Percentiles rank a stretch among this genome's conserved stretches.
phyloP scores from a whole-genome alignment of 352 stramenopile species.

The Globisporangium paroecandrum region DNA sequence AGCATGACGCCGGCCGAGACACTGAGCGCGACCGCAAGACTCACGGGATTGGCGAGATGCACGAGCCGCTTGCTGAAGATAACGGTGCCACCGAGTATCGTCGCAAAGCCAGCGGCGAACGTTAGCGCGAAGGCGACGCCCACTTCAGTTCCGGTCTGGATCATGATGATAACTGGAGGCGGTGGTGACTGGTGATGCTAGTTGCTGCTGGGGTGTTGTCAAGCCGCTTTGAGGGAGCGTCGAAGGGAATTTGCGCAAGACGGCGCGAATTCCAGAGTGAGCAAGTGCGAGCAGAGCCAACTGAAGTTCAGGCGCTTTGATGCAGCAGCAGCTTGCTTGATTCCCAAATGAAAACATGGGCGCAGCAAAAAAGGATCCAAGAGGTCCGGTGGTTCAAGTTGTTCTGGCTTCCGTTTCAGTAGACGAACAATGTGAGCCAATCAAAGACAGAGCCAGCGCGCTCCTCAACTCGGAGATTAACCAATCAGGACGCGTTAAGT shows the following conservation, averaged over 20 bases:
- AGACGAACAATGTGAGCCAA: neutral
- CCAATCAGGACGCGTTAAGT: neutral
- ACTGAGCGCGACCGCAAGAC: slow-evolving; percentile 53
- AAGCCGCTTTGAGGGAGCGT: neutral
- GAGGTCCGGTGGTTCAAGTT: neutral
- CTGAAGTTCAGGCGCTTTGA: neutral
- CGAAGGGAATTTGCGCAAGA: neutral
- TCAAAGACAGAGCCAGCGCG: neutral
- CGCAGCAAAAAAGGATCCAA: neutral
- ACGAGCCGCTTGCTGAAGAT: slow-evolving; percentile 70
- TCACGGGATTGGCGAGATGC: slow-evolving; percentile 47
- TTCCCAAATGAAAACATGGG: neutral
- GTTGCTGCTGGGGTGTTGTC: neutral
- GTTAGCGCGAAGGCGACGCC: slow-evolving; percentile 53
- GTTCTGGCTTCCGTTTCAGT: neutral
- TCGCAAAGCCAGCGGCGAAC: slow-evolving; percentile 45
- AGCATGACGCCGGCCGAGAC: slow-evolving; percentile 70
- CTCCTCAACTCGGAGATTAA: neutral
- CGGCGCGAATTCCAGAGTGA: neutral
- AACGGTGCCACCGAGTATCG: slow-evolving; percentile 53
- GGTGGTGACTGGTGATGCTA: neutral
- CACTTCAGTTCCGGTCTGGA: slow-evolving; percentile 30
- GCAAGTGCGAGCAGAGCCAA: neutral
- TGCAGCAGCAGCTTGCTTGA: neutral
- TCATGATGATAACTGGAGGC: slow-evolving; percentile 16